Evolutionary conservation across 768 basidiomycete species (phyloP).

Genomic region (Lentinus tigrinus): DNA sequence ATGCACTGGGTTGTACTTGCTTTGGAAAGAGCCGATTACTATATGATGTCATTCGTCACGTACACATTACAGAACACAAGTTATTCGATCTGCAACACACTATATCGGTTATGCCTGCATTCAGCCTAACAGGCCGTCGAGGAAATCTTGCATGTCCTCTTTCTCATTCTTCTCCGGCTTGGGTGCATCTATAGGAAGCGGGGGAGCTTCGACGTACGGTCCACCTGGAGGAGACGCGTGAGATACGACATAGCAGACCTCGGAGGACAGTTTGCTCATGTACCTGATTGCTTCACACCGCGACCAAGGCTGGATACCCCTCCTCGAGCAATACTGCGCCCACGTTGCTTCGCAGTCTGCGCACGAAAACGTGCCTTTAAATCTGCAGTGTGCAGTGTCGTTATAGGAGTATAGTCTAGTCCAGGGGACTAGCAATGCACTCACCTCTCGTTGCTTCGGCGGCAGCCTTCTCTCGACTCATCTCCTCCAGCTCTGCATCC

Average conservation of each 20-base stretch:
- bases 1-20: too few relatives aligned
- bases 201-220: conserved; percentile 47
- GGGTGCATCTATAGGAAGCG: conserved; percentile 42
- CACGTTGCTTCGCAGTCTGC: conserved; percentile 23
- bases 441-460: conserved; percentile 77
- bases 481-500: conserved; percentile 62
- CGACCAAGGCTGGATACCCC: not conserved
- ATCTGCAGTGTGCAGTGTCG: conserved; percentile 15
- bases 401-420: not conserved
- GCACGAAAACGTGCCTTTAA: conserved; percentile 32
- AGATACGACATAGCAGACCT: not conserved
- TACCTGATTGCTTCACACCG: conserved; percentile 9
- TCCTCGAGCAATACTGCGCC: conserved; percentile 17
- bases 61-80: too few relatives aligned
- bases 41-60: too few relatives aligned
- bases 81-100: too few relatives aligned
- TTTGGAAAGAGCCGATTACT: too few relatives aligned
- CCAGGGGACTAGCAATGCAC: conserved; percentile 10
- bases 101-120: too few relatives aligned
- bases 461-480: conserved; percentile 67
- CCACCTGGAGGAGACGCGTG: conserved; percentile 24
- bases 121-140: conserved; percentile 63
- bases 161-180: conserved; percentile 42
- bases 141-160: conserved; percentile 66
- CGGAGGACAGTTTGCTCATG: not conserved